These are phyloP conservation scores for Blakeslea trispora DNA, from an alignment of 371 early-diverging fungal species.

Conservation along the genomic window DNA sequence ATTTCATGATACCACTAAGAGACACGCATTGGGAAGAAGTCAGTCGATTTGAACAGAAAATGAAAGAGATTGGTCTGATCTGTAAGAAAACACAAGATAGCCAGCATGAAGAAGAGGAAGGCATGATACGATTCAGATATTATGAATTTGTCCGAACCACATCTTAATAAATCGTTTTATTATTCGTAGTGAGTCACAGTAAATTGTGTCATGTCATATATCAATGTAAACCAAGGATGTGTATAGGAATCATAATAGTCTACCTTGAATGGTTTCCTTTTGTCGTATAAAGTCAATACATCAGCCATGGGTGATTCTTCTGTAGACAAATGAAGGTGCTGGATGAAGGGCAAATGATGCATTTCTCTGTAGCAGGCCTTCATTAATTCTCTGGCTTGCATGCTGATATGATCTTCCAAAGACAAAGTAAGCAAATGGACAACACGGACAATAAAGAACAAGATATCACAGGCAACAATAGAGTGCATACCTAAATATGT, in stretches of 20 bases:
- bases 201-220: slow-evolving; percentile 11
- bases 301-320: neutral
- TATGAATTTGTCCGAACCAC: slow-evolving; percentile 21
- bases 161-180: no score
- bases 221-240: slow-evolving; percentile 23
- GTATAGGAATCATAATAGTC: slow-evolving; percentile 11
- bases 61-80: slow-evolving; percentile 31
- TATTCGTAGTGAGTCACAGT: no score
- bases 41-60: slow-evolving; percentile 35
- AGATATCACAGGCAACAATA: neutral
- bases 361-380: slow-evolving; percentile 1
- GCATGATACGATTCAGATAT: slow-evolving; percentile 41
- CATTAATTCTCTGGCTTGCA: slow-evolving; percentile 8
- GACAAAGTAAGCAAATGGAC: slow-evolving; percentile 3
- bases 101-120: slow-evolving; percentile 46
- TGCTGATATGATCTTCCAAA: slow-evolving; percentile 1
- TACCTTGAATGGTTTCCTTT: slow-evolving; percentile 1
- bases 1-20: slow-evolving; percentile 51
- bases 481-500: slow-evolving; percentile 7
- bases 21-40: slow-evolving; percentile 45
- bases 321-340: neutral
- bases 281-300: neutral
- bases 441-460: slow-evolving; percentile 12
- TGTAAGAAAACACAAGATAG: slow-evolving; percentile 17
- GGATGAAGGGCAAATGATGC: neutral